phyloP scores from a whole-genome alignment of 495 filamentous ascomycete genomes.

The Daldinia decipiens region DNA sequence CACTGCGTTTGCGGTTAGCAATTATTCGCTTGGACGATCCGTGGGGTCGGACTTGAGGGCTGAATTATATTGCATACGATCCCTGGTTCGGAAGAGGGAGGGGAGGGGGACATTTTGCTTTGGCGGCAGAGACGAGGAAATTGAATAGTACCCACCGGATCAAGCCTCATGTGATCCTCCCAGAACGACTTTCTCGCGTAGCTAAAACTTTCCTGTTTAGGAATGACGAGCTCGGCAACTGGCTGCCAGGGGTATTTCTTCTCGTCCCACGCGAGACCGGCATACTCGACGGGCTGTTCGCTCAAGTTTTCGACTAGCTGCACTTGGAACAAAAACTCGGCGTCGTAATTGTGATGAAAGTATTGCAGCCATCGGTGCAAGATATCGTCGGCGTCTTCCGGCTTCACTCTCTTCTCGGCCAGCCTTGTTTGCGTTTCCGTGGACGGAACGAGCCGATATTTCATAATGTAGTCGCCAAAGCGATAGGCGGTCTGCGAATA shows the following conservation, averaged over 20 bases:
- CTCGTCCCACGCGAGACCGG: slow-evolving; percentile 59
- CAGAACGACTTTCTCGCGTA: slow-evolving; percentile 56
- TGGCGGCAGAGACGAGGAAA: neutral
- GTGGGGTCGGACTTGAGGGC: neutral
- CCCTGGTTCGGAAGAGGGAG: neutral
- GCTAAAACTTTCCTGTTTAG: slow-evolving; percentile 57
- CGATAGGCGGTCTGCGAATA: slow-evolving; percentile 62
- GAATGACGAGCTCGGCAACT: slow-evolving; percentile 56
- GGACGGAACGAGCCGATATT: slow-evolving; percentile 58
- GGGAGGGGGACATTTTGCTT: neutral
- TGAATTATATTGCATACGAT: neutral
- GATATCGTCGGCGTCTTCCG: slow-evolving; percentile 54
- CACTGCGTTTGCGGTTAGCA: slow-evolving; percentile 36
- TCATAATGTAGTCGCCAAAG: slow-evolving; percentile 60
- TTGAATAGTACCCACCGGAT: slow-evolving; percentile 39
- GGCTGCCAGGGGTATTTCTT: slow-evolving; percentile 61
- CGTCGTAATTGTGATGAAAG: slow-evolving; percentile 58
- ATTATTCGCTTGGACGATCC: neutral
- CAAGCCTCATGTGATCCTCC: slow-evolving; percentile 60
- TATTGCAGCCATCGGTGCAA: slow-evolving; percentile 53
- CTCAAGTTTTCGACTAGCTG: slow-evolving; percentile 59
- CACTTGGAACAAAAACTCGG: slow-evolving; percentile 58
- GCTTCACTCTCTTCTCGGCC: slow-evolving; percentile 54
- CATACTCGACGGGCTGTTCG: slow-evolving; percentile 61
- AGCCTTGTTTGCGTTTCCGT: slow-evolving; percentile 52